Conservation (phyloP, 768 basidiomycete genomes). For the Gloeostereum incarnatum region DNA sequence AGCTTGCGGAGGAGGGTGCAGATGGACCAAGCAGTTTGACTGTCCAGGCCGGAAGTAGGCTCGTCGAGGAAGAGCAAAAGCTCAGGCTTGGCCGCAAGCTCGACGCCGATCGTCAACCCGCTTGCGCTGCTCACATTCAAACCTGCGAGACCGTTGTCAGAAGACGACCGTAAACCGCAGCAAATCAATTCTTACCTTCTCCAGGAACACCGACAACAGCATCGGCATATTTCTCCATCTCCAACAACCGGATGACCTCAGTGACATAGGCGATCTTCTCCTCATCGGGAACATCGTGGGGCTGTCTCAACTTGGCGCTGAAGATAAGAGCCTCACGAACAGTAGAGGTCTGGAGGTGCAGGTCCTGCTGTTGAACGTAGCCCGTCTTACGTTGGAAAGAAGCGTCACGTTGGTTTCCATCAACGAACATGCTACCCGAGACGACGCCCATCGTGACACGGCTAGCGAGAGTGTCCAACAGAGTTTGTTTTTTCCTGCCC, state of each 20-base stretch:
- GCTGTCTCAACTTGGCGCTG: conserved; percentile 37
- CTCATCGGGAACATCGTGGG: conserved; percentile 23
- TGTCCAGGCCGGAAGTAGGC: conserved; percentile 48
- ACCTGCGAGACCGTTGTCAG: conserved; percentile 59
- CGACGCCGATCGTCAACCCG: conserved; percentile 53
- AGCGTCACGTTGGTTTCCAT: conserved; percentile 20
- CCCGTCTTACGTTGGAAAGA: conserved; percentile 34
- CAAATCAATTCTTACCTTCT: conserved; percentile 8
- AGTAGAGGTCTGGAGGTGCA: conserved; percentile 41
- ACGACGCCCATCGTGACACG: conserved; percentile 41
- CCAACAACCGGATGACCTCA: conserved; percentile 36
- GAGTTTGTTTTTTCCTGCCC: conserved; percentile 25
- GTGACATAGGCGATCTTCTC: conserved; percentile 37
- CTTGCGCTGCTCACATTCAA: conserved; percentile 40
- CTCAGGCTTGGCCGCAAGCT: conserved; percentile 47
- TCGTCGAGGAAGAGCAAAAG: conserved; percentile 51
- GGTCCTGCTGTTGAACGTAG: conserved; percentile 37
- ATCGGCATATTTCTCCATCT: conserved; percentile 32
- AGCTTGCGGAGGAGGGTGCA: conserved; percentile 39
- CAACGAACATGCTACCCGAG: conserved; percentile 34
- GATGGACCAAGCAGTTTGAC: conserved; percentile 42
- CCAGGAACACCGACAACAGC: conserved; percentile 10
- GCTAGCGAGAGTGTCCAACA: conserved; percentile 32
- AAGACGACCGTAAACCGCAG: conserved; percentile 27
- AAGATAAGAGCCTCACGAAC: conserved; percentile 37